Conservation (phyloP, 2,329 filamentous ascomycete species). For the Drechslera avenae region DNA sequence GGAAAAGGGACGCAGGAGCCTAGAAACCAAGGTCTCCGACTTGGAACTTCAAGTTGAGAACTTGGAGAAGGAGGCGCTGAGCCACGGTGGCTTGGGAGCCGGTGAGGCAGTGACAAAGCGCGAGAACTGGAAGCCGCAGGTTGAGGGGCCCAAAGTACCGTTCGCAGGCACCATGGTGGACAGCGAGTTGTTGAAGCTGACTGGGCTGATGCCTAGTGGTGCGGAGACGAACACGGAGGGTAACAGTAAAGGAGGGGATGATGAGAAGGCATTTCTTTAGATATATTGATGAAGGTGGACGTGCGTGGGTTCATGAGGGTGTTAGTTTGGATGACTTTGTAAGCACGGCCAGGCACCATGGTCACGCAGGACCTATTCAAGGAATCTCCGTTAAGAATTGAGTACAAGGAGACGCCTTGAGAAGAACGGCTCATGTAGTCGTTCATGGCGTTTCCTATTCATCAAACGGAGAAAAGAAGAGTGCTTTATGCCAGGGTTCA, state of each 20-base stretch:
- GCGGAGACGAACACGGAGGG: slow-evolving; percentile 2
- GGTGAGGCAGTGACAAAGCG: slow-evolving; percentile 23
- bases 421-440: no score
- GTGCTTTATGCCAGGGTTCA: no score
- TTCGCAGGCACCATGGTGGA: slow-evolving; percentile 43
- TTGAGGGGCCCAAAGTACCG: slow-evolving; percentile 26
- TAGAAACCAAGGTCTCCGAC: slow-evolving; percentile 27
- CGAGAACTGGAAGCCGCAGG: slow-evolving; percentile 25
- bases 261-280: slow-evolving; percentile 11
- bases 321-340: no score
- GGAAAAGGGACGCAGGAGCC: slow-evolving; percentile 18
- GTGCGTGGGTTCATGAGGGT: no score
- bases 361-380: no score
- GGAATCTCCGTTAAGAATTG: no score
- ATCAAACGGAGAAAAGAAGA: no score
- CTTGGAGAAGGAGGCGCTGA: slow-evolving; percentile 23
- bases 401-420: no score
- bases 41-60: slow-evolving; percentile 23
- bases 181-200: slow-evolving; percentile 36
- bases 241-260: background rate
- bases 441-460: no score
- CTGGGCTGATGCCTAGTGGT: slow-evolving; percentile 23
- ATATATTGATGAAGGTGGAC: no score
- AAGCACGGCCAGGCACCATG: no score
- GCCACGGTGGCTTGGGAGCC: slow-evolving; percentile 19